Conservation (phyloP, 1,284 basidiomycete genomes). For the Flammula alnicola region DNA sequence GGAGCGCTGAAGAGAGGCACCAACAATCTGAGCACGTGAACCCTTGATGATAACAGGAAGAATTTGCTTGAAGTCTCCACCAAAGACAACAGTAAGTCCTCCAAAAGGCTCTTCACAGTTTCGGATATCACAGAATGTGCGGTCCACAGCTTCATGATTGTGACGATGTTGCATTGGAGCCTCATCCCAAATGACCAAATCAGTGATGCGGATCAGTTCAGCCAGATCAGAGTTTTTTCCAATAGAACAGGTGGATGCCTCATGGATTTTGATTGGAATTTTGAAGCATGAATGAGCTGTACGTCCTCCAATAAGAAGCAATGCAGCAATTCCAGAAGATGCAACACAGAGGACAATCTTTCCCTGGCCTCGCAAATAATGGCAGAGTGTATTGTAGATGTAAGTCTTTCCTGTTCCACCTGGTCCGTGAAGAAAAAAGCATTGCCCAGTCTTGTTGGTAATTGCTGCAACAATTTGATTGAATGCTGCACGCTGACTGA, state of each 20-base stretch:
- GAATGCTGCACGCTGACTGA: slow-evolving; percentile 37
- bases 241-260: slow-evolving; percentile 35
- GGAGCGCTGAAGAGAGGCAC: slow-evolving; percentile 31
- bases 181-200: slow-evolving; percentile 45
- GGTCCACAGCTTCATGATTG: slow-evolving; percentile 38
- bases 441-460: slow-evolving; percentile 17
- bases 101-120: slow-evolving; percentile 39
- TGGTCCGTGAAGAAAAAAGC: slow-evolving; percentile 30
- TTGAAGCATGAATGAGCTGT: slow-evolving; percentile 49
- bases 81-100: slow-evolving; percentile 44
- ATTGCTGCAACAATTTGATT: slow-evolving; percentile 32
- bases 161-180: slow-evolving; percentile 37
- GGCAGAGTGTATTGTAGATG: slow-evolving; percentile 27
- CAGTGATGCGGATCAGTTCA: slow-evolving; percentile 28
- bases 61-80: slow-evolving; percentile 48
- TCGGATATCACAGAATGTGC: slow-evolving; percentile 35
- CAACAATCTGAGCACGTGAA: slow-evolving; percentile 32
- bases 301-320: slow-evolving; percentile 41
- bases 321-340: slow-evolving; percentile 49
- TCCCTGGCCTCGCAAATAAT: slow-evolving; percentile 1
- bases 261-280: slow-evolving; percentile 41
- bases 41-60: slow-evolving; percentile 43
- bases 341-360: slow-evolving; percentile 46
- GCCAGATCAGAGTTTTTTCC: slow-evolving; percentile 29
- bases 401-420: slow-evolving; percentile 29